These are phyloP conservation scores for Russula sp. DNA, from an alignment of 768 basidiomycete genomes.

Conservation along the genomic window DNA sequence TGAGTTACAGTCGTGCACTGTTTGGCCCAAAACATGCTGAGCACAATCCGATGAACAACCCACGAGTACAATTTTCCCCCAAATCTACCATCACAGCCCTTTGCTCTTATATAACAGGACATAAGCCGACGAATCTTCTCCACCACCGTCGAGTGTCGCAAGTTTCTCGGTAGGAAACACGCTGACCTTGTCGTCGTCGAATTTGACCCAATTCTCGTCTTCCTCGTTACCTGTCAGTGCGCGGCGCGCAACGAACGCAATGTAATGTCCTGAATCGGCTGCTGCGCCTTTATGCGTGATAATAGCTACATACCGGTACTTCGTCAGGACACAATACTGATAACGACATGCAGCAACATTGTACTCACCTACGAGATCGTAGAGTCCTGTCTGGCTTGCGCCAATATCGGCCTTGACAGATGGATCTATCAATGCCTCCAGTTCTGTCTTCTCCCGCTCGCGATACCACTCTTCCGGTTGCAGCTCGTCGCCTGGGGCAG, in stretches of 20 bases:
- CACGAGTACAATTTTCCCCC: conserved; percentile 4
- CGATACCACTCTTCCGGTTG: conserved; percentile 66
- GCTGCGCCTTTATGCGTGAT: conserved; percentile 96
- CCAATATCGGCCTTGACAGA: conserved; percentile 68
- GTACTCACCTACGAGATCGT: conserved; percentile 83
- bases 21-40: background rate
- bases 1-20: background rate
- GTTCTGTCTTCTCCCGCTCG: conserved; percentile 58
- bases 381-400: conserved; percentile 74
- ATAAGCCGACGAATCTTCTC: conserved; percentile 86
- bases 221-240: conserved; percentile 44
- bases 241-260: conserved; percentile 61
- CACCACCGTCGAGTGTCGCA: conserved; percentile 82
- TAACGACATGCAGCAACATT: background rate
- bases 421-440: conserved; percentile 61
- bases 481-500: conserved; percentile 42
- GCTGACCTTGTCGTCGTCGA: conserved; percentile 93
- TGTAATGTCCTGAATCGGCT: conserved; percentile 95
- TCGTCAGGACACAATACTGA: conserved; percentile 12
- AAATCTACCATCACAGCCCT: conserved; percentile 31
- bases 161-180: conserved; percentile 84
- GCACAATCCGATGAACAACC: conserved; percentile 16
- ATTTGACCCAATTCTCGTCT: conserved; percentile 92
- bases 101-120: conserved; percentile 82
- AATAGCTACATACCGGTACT: conserved; percentile 54